Evolutionary conservation across 768 basidiomycete genomes (phyloP).

Genomic region (Boletus fagicola): DNA sequence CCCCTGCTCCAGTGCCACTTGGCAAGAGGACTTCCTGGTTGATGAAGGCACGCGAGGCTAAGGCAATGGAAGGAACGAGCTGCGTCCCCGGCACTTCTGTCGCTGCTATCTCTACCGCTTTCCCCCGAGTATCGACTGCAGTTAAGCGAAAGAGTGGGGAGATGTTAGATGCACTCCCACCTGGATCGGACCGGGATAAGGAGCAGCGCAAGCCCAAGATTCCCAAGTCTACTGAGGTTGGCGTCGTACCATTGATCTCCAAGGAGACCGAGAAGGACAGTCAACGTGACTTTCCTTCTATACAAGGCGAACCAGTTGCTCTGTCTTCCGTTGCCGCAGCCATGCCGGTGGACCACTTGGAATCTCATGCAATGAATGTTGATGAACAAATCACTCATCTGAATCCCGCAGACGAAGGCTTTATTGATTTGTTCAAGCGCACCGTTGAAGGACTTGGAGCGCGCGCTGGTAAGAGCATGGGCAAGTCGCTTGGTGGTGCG

Average conservation of each 20-base stretch:
- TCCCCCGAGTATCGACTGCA: constrained; percentile 25
- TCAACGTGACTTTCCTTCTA: constrained; percentile 3
- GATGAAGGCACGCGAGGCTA: constrained; percentile 71
- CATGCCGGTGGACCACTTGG: constrained; percentile 6
- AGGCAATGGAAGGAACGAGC: constrained; percentile 54
- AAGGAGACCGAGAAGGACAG: constrained; percentile 8
- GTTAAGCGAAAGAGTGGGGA: constrained; percentile 70
- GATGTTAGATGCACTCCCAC: constrained; percentile 27
- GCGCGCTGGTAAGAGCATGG: constrained; percentile 53
- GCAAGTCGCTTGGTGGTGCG: constrained; percentile 60
- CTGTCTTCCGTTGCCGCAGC: not conserved
- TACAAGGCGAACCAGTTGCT: constrained; percentile 1
- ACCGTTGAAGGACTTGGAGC: constrained; percentile 68
- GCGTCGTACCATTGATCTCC: constrained; percentile 27
- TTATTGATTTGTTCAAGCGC: constrained; percentile 66
- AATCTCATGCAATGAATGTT: constrained; percentile 28
- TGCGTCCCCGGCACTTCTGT: constrained; percentile 27
- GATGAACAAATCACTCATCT: constrained; percentile 11
- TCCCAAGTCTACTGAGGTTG: constrained; percentile 43
- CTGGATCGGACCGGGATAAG: constrained; percentile 30
- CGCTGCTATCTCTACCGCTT: not conserved
- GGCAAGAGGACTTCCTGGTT: constrained; percentile 81
- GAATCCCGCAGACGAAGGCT: constrained; percentile 38
- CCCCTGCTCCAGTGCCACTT: constrained; percentile 36
- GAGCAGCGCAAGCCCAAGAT: constrained; percentile 49